phyloP scores from a whole-genome alignment of 2,329 filamentous ascomycete genomes.

The Fusarium duplospermum region DNA sequence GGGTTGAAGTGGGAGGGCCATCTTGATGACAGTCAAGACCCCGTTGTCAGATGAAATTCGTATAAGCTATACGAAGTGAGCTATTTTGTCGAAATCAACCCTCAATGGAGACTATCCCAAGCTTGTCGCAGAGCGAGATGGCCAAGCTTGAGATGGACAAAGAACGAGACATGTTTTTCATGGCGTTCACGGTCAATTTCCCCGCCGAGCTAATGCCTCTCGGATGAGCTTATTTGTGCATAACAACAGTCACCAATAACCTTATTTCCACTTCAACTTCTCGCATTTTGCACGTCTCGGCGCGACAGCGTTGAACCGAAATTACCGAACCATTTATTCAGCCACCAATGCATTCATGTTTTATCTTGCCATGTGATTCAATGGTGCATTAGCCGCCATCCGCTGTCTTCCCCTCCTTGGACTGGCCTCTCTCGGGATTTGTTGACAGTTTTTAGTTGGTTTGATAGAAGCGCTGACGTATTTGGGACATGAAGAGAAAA shows the following conservation, averaged over 20 bases:
- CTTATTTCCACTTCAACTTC: neutral
- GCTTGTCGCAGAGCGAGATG: neutral
- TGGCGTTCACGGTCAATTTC: neutral
- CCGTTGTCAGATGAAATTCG: neutral
- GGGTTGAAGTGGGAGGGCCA: neutral
- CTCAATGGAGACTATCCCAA: neutral
- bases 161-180: neutral
- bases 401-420: neutral
- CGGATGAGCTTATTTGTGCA: neutral
- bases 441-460: neutral
- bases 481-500: neutral
- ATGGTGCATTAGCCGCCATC: neutral
- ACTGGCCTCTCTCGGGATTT: neutral
- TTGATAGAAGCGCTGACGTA: neutral
- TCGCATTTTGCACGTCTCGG: neutral
- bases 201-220: neutral
- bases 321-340: neutral
- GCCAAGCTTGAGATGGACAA: neutral
- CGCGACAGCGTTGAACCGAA: neutral
- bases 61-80: neutral
- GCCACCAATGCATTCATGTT: neutral
- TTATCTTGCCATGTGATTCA: neutral
- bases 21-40: neutral
- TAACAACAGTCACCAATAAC: neutral
- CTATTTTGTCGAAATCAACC: neutral